A percentile compares a stretch with the other conserved stretches of the same genome.
Conservation (phyloP, 441 rosid species). For the Adansonia madagascariensis region DNA sequence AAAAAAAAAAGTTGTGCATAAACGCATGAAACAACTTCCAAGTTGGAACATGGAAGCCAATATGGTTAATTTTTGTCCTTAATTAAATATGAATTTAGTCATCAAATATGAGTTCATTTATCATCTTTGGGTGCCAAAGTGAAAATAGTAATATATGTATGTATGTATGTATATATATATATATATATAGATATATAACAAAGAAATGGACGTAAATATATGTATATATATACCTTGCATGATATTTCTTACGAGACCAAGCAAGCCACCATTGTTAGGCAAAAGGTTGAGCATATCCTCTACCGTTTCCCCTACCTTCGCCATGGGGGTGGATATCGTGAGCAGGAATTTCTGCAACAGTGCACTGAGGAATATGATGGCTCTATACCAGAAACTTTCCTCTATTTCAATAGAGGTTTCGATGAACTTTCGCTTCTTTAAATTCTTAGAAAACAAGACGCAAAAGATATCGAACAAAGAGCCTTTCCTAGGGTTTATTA, state of each 20-base stretch:
- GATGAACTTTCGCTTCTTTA: conserved; percentile 2
- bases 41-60: background rate
- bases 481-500: conserved; percentile 11
- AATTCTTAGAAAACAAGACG: background rate
- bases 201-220: background rate
- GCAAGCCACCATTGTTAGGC: conserved; percentile 2
- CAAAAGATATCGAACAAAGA: background rate
- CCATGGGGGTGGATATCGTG: background rate
- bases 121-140: background rate
- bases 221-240: background rate
- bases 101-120: background rate
- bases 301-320: background rate
- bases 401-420: background rate
- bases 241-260: background rate
- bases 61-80: background rate
- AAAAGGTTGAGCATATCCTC: conserved; percentile 9
- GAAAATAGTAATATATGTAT: background rate
- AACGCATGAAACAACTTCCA: background rate
- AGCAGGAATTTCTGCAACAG: conserved; percentile 8
- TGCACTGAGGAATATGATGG: background rate
- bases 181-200: background rate
- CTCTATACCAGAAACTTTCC: background rate
- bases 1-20: background rate
- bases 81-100: background rate
- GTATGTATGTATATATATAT: too few relatives aligned